A percentile compares a stretch with the other conserved stretches of the same genome.
Evolutionary conservation across 805 yeast species (phyloP).

Genomic region (Candida ortonii): DNA sequence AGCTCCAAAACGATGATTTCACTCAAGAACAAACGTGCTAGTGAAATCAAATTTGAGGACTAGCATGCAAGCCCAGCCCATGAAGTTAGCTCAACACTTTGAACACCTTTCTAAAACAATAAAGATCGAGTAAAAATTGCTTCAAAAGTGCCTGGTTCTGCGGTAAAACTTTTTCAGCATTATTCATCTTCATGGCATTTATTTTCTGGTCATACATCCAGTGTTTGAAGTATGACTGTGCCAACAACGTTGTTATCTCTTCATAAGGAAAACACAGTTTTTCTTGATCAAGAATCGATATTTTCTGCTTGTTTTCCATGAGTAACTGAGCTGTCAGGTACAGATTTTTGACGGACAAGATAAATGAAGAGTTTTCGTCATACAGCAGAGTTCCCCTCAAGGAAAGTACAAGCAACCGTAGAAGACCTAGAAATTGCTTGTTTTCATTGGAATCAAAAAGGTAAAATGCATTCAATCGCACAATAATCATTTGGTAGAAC

Average conservation of each 20-base stretch:
- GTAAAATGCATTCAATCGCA: conserved; percentile 23
- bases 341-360: conserved; percentile 12
- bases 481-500: conserved; percentile 19
- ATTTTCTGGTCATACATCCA: conserved; percentile 19
- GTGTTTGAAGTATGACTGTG: conserved; percentile 14
- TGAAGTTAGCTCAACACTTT: conserved; percentile 6
- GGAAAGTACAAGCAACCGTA: conserved; percentile 9
- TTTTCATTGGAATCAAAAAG: conserved; percentile 22
- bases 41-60: too few species aligned
- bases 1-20: too few species aligned
- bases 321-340: conserved; percentile 10
- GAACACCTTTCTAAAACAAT: conserved; percentile 15
- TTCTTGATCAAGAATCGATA: conserved; percentile 7
- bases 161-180: conserved; percentile 8
- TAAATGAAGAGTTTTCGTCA: conserved; percentile 13
- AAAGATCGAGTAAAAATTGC: conserved; percentile 14
- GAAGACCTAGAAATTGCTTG: conserved; percentile 16
- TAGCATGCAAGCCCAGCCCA: too few species aligned
- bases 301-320: conserved; percentile 6
- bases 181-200: conserved; percentile 9
- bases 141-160: conserved; percentile 13
- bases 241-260: conserved; percentile 7
- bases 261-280: conserved; percentile 16
- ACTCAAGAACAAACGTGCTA: too few species aligned
- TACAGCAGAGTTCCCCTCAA: conserved; percentile 11